Base-by-base conservation (phyloP, 169 alveolate genomes). In the Plasmodium vinckei region DNA sequence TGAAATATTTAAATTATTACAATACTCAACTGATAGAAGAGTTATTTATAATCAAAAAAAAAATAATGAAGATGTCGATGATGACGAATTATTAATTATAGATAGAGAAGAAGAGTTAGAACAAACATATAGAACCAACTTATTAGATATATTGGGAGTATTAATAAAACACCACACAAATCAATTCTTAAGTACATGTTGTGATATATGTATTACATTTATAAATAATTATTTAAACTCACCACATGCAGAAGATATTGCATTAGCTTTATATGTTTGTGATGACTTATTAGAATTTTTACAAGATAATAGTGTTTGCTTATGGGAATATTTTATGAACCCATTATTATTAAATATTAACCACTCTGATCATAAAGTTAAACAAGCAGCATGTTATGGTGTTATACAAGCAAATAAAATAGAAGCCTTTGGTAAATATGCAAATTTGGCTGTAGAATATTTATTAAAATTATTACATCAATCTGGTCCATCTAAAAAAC, bases 301-400 rank as follows among this genome's bases (percentile, higher is more conserved):
- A 51, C 88, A 91, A 65, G 73, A 92, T n/a, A 87, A 93, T 27
- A 86, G 88, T 44, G 93, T 93, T 23, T 72, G 94, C 19, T 46
- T 89, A 2, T 93, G 96, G 96, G 94, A 90, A n/a, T 88, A 89
- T 82, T 72, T 93, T 23, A 63, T 93, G 77, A 92, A 93, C 42
- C 73, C 93, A 44, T 70, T 93, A 27, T 75, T 93, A 51, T 71
- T 87, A 73, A 72, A 92, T 49, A 87, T 92, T 46, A 94, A 93
- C 19, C 91, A 92, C 87, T 25, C 88, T 42, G 94, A 94, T 73
- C 92, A 93, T 13, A 93, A 92, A 61, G 95, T 94, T 49, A 67
- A 93, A 49, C 97, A 94, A 82, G 95, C 96, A 15, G 97, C 97
- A 15, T 94, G 96, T 53, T 94, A 86, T 89, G 96, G 96, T 13